These are phyloP conservation scores for Fusarium mundagurra DNA, from an alignment of 2,329 filamentous ascomycete genomes.

Conservation along the genomic window DNA sequence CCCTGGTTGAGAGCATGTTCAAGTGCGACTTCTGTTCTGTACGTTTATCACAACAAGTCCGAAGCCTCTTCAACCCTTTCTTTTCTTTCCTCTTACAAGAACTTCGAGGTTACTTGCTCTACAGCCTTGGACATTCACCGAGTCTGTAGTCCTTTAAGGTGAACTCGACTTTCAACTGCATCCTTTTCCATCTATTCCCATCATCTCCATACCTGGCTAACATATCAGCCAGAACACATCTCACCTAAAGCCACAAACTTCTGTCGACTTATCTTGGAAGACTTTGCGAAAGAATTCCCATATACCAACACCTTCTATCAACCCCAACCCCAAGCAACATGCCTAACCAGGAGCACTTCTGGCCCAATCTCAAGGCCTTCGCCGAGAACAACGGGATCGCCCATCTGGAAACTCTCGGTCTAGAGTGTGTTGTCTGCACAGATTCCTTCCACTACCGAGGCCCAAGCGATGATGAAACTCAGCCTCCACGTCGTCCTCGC, in stretches of 20 bases:
- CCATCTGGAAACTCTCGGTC: background rate
- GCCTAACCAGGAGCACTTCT: background rate
- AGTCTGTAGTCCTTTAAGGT: background rate
- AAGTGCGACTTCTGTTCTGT: background rate
- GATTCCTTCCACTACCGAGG: background rate
- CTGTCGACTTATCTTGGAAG: background rate
- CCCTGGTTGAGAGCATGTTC: background rate
- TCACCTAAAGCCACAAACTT: background rate
- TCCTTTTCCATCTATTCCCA: background rate
- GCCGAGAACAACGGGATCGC: background rate
- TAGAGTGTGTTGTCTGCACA: background rate
- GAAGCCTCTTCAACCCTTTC: background rate
- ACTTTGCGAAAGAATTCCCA: background rate
- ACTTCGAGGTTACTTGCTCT: background rate
- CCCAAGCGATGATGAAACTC: background rate
- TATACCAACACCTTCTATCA: accelerated
- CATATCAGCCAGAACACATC: accelerated
- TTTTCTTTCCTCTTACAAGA: background rate
- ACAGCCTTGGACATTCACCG: background rate
- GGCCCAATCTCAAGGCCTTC: background rate
- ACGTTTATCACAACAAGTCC: background rate
- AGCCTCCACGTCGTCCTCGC: background rate
- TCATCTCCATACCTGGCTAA: background rate
- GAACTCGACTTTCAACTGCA: background rate
- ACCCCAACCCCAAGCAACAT: background rate